phyloP scores from a whole-genome alignment of 1,284 basidiomycete species.

The Schizopora paradoxa region DNA sequence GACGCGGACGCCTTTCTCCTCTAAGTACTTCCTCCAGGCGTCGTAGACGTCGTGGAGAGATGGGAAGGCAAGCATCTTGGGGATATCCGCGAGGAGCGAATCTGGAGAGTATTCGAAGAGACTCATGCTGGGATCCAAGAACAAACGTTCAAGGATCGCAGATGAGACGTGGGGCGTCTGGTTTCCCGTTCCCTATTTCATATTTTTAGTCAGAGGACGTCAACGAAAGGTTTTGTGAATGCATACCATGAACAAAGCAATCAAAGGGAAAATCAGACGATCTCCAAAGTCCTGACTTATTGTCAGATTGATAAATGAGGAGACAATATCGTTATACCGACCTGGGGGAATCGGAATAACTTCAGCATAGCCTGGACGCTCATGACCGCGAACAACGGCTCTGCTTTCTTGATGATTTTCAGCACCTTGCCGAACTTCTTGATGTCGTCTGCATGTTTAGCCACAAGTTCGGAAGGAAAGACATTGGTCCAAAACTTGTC shows the following conservation, averaged over 20 bases:
- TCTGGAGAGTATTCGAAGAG: constrained; percentile 34
- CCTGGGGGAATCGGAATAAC: constrained; percentile 52
- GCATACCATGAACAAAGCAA: constrained; percentile 45
- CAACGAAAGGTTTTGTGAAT: neutral
- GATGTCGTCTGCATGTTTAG: constrained; percentile 47
- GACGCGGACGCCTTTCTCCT: constrained; percentile 30
- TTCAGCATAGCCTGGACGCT: constrained; percentile 54
- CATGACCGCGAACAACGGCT: constrained; percentile 52
- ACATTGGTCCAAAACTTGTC: constrained; percentile 63
- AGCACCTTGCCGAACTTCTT: constrained; percentile 53
- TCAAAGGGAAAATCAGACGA: constrained; percentile 50
- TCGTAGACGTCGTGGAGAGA: constrained; percentile 42
- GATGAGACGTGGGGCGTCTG: constrained; percentile 53
- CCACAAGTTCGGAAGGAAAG: constrained; percentile 50
- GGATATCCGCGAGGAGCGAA: constrained; percentile 35
- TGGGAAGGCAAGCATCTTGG: constrained; percentile 36
- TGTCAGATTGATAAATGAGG: neutral
- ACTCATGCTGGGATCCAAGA: constrained; percentile 53
- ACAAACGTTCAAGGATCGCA: constrained; percentile 54
- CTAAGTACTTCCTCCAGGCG: constrained; percentile 40
- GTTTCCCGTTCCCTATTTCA: constrained; percentile 44
- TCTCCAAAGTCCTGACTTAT: constrained; percentile 43
- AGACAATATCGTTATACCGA: no score
- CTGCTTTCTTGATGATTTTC: constrained; percentile 47
- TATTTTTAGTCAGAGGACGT: neutral